phyloP scores from a whole-genome alignment of 2,329 filamentous ascomycete genomes.

The Delphinella strobiligena region DNA sequence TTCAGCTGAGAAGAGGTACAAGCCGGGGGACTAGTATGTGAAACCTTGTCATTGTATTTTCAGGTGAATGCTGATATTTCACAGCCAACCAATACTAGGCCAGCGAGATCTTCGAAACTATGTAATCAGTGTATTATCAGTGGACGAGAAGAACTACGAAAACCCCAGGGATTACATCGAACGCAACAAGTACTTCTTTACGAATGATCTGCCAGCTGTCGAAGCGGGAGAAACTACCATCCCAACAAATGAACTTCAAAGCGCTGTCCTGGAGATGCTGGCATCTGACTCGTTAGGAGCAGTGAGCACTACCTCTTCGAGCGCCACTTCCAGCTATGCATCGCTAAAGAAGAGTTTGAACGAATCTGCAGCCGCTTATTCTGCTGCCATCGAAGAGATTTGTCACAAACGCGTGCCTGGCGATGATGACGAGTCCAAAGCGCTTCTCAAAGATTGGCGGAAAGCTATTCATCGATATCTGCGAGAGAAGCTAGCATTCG shows the following conservation, averaged over 20 bases:
- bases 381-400: neutral
- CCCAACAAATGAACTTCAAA: neutral
- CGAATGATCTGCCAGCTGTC: constrained; percentile 6
- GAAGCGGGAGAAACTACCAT: constrained; percentile 3
- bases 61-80: constrained; percentile 7
- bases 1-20: constrained; percentile 19
- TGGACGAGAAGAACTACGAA: constrained; percentile 46
- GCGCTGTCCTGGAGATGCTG: constrained; percentile 1
- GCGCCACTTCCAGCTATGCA: neutral
- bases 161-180: constrained; percentile 43
- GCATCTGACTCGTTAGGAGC: neutral
- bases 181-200: constrained; percentile 48
- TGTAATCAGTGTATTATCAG: constrained; percentile 37
- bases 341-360: neutral
- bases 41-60: neutral
- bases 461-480: constrained; percentile 42
- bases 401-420: constrained; percentile 2
- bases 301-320: neutral
- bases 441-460: constrained; percentile 14
- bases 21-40: constrained; percentile 15
- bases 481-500: constrained; percentile 43
- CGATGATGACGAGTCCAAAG: constrained; percentile 10
- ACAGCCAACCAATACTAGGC: constrained; percentile 2
- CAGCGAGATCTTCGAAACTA: constrained; percentile 30
- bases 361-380: neutral